Conservation (phyloP, 1,284 basidiomycete genomes). For the Cutaneotrichosporon sp. region DNA sequence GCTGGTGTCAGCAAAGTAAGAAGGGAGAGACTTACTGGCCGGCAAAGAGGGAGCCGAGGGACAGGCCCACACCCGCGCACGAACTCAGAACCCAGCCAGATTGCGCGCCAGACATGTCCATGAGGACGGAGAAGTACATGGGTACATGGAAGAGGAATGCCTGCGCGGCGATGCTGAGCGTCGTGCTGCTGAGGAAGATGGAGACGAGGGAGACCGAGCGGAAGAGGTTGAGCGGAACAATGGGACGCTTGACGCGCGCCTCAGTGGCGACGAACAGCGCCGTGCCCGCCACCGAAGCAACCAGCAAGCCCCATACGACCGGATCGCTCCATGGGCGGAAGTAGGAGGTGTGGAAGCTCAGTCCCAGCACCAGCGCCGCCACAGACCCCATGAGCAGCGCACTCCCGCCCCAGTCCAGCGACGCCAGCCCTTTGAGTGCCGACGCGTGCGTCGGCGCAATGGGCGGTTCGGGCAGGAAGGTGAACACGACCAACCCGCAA, state of each 20-base stretch:
- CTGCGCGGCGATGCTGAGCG: slow-evolving; percentile 63
- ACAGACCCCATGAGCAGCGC: slow-evolving; percentile 62
- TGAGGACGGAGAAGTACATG: slow-evolving; percentile 45
- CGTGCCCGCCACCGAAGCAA: slow-evolving; percentile 54
- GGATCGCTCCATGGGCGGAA: slow-evolving; percentile 71
- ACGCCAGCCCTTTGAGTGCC: slow-evolving; percentile 27
- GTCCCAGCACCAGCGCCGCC: slow-evolving; percentile 66
- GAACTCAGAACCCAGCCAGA: slow-evolving; percentile 53
- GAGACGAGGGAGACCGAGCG: slow-evolving; percentile 60
- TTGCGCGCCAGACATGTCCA: slow-evolving; percentile 36
- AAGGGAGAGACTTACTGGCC: slow-evolving; percentile 61
- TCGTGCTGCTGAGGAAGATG: slow-evolving; percentile 36
- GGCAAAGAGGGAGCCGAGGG: slow-evolving; percentile 74
- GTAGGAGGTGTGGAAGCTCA: slow-evolving; percentile 75
- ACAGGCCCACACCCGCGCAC: slow-evolving; percentile 75
- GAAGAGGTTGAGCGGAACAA: slow-evolving; percentile 73
- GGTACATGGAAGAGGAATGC: slow-evolving; percentile 55
- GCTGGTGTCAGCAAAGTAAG: slow-evolving; percentile 19
- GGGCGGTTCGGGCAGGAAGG: slow-evolving; percentile 36
- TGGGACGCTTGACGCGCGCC: slow-evolving; percentile 63
- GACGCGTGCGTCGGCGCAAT: slow-evolving; percentile 35
- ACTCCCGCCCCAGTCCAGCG: slow-evolving; percentile 41
- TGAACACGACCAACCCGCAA: slow-evolving; percentile 28
- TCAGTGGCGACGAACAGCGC: slow-evolving; percentile 66
- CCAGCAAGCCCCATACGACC: slow-evolving; percentile 61